Evolutionary conservation across 108 stramenopile genomes (phyloP).

Genomic region (Mayamaea pseudoterrestris): DNA sequence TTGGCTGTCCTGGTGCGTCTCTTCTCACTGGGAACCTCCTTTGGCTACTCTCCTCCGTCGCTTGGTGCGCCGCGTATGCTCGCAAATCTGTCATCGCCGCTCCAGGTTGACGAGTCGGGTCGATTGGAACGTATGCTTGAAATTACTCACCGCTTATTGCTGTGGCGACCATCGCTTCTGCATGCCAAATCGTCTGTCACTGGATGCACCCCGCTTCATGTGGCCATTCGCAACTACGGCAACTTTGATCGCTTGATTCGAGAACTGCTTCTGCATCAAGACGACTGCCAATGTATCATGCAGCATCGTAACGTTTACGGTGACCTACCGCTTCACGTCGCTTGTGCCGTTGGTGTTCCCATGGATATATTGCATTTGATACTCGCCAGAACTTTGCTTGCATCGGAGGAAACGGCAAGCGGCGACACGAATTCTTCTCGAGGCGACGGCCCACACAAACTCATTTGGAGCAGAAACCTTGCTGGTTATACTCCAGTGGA

Average conservation of each 20-base stretch:
- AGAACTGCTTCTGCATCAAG: not conserved
- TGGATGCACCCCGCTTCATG: slow-evolving; percentile 27
- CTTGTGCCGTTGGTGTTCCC: slow-evolving; percentile 18
- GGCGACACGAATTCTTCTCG: too few relatives aligned
- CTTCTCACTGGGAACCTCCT: not conserved
- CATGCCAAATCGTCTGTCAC: too few relatives aligned
- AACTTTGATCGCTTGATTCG: slow-evolving; percentile 15
- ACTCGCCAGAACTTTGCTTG: slow-evolving; percentile 4
- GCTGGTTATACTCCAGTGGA: slow-evolving; percentile 32
- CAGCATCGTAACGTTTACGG: too few relatives aligned
- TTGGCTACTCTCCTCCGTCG: too few relatives aligned
- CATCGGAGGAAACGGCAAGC: not conserved
- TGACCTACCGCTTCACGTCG: slow-evolving; percentile 34
- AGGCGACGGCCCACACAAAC: not conserved
- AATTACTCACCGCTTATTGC: too few relatives aligned
- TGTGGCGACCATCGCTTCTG: too few relatives aligned
- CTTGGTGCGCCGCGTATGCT: too few relatives aligned
- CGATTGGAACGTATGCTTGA: too few relatives aligned
- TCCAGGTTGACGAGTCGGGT: too few relatives aligned
- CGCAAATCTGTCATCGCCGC: too few relatives aligned
- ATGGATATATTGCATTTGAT: slow-evolving; percentile 10
- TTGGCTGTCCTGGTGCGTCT: not conserved
- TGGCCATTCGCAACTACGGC: slow-evolving; percentile 29
- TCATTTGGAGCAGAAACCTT: slow-evolving; percentile 19
- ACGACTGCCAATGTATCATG: too few relatives aligned